Evolutionary conservation across 2,329 filamentous ascomycete genomes (phyloP).

Genomic region (Alternaria sp.): DNA sequence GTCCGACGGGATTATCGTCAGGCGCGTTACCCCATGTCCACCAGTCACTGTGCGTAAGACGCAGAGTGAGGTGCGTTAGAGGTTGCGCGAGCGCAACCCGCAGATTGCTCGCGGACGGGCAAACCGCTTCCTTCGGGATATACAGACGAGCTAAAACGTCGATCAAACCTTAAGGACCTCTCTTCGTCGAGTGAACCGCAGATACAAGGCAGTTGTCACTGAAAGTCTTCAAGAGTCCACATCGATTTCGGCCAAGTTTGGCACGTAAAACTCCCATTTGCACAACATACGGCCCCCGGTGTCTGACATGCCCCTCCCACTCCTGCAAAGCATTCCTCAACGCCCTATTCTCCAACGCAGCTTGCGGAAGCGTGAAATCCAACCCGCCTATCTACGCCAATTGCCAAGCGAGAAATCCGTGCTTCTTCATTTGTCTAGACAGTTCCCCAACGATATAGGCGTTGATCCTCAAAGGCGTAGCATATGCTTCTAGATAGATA

Average conservation of each 20-base stretch:
- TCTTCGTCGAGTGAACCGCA: background rate
- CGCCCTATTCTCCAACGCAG: constrained; percentile 15
- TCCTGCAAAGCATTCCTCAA: constrained; percentile 3
- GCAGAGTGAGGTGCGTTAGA: constrained; percentile 30
- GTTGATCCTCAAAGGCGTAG: constrained; percentile 25
- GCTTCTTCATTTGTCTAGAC: background rate
- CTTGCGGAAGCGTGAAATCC: constrained; percentile 28
- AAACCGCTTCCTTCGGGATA: background rate
- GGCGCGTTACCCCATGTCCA: constrained; percentile 27
- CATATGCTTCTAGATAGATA: constrained; percentile 35
- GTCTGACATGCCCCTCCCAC: constrained; percentile 17
- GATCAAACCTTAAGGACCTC: background rate
- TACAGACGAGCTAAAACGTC: background rate
- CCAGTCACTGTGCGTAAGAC: constrained; percentile 25
- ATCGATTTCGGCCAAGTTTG: too few species aligned
- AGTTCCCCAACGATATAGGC: constrained; percentile 1
- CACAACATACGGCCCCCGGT: constrained; percentile 20
- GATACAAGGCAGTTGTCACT: background rate
- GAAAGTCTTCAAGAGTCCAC: background rate
- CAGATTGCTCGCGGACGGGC: background rate
- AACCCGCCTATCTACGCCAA: constrained; percentile 26
- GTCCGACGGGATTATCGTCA: background rate
- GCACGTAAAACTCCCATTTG: constrained; percentile 1
- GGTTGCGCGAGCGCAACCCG: constrained; percentile 21
- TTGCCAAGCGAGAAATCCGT: constrained; percentile 23